Base-by-base conservation (phyloP, 164 flowering plant genomes). In the Umbilicus rupestris region DNA sequence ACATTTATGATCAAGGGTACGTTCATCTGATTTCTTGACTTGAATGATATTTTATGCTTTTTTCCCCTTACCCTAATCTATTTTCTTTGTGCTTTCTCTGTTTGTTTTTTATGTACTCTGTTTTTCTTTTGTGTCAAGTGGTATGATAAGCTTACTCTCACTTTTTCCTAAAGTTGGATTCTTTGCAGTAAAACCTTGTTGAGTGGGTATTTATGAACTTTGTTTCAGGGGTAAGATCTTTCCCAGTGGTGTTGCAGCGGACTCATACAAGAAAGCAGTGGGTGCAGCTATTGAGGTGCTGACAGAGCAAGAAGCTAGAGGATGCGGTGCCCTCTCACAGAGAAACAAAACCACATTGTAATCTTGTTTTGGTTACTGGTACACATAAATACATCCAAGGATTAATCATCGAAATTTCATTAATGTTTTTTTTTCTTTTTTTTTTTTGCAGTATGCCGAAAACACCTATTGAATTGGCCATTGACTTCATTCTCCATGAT, bases 401-500 rank as follows among this genome's bases (percentile, higher is more conserved):
- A 14, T 14, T 11, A 1, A 3, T 52, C 7, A 41, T 52, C 26
- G 31, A 2, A 52, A 2, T 52, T 52, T 11, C 12, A 8, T 52
- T 26, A 11, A 19, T 60, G 70, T 66, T 12, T 41, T 72, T 67
- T 42, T 39, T 62, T 66, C 58, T 29, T 31, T 41, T 50, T 65
- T 24, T 31, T 41, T 50, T 65, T 24, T 70, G 46, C 60, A 92
- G 98, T 24, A 7, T 67, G 26, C 92, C 96, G 0, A 81, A 78
- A 68, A 88, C 91, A 15, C 98, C 98, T 0, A 88, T 92, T 49
- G 98, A 92, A 74, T 88, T 92, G 35, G 98, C 98, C 66, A 92
- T 92, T 72, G 98, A 92, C 73, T 92, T 89, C 77, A 80, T 92
- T 22, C 94, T 92, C 10, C 98, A 92, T 67, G 98, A 92, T 73